Evolutionary conservation across 129 eudicot species (phyloP), one percentile per base, ranked within the genome.

Genomic region (Saposhnikovia divaricata): DNA sequence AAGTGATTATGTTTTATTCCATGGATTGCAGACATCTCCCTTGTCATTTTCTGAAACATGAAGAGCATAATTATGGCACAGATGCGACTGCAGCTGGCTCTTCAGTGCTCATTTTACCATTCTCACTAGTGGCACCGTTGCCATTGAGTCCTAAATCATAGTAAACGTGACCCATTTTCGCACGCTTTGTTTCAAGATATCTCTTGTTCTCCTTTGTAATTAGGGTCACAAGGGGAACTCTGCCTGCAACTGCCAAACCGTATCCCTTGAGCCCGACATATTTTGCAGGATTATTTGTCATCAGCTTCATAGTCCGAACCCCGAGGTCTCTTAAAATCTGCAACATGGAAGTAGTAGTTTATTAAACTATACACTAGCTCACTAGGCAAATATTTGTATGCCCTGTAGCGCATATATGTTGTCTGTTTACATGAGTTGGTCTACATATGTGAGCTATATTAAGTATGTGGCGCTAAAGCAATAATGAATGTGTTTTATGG

Each of bases 281-380:
- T 80, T 94, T 94, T 59, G 97, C 92, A 70, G 98, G 98, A 79
- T 94, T 94, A 87, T 94, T 94, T 31, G 98, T 94, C 98, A 94
- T 94, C 84, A 94, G 84, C 87, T 89, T 91, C 98, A 94, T 94
- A 9, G 93, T 94, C 74, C 96, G 81, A 78, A 94, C 98, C n/a
- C 98, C 98, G 47, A 94, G 90, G 80, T 94, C 98, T 84, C 97
- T 90, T 76, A 94, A 81, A 14, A 94, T 90, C 98, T 94, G 89
- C 88, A 89, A 46, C 59, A 75, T 27, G 34, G 4, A 45, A 25
- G 42, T 27, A 15, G 37, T 10, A 38, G 8, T 19, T 38, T 5
- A 71, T 6, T 18, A 71, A 71, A 71, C 42, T 27, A 68, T 3
- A 16, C 13, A 28, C 23, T 68, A 28, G 40, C 39, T 27, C 40